phyloP scores from a whole-genome alignment of 225 moss, liverwort and hornwort species.

The Polytrichum commune region DNA sequence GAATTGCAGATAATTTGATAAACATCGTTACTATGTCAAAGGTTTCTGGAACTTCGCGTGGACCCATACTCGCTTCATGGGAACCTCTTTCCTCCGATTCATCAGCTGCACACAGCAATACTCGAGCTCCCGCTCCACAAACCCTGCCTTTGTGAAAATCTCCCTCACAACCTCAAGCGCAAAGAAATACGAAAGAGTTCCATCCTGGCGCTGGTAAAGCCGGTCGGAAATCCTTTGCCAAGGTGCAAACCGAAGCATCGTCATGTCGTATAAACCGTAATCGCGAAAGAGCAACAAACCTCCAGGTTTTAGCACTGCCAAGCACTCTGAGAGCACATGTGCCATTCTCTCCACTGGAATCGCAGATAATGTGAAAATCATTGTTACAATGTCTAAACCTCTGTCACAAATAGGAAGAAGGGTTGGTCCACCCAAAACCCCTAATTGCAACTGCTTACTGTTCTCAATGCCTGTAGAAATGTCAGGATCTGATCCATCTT shows the following conservation, averaged over 20 bases:
- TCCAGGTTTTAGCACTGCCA: constrained; percentile 61
- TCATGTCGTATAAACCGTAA: constrained; percentile 94
- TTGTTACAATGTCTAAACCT: constrained; percentile 63
- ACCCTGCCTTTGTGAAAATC: constrained; percentile 48
- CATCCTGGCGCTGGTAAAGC: constrained; percentile 71
- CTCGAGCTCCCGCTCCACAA: constrained; percentile 70
- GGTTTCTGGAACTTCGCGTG: constrained; percentile 86
- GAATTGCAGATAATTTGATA: constrained; percentile 81
- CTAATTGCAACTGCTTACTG: background rate
- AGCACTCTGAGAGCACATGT: constrained; percentile 54
- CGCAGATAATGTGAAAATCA: constrained; percentile 89
- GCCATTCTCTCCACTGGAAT: constrained; percentile 66
- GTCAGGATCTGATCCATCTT: constrained; percentile 2
- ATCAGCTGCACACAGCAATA: constrained; percentile 78
- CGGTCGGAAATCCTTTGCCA: constrained; percentile 46
- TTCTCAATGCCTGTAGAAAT: background rate
- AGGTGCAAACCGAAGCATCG: constrained; percentile 73
- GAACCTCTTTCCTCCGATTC: constrained; percentile 62
- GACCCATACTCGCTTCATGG: constrained; percentile 97
- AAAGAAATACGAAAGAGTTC: constrained; percentile 81
- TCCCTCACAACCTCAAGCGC: constrained; percentile 47
- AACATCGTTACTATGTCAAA: constrained; percentile 71
- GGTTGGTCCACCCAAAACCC: constrained; percentile 2
- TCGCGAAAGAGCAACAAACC: constrained; percentile 76
- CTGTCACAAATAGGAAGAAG: constrained; percentile 33